Conservation (phyloP, 345 rosid species). For the Excoecaria cochinchinensis region DNA sequence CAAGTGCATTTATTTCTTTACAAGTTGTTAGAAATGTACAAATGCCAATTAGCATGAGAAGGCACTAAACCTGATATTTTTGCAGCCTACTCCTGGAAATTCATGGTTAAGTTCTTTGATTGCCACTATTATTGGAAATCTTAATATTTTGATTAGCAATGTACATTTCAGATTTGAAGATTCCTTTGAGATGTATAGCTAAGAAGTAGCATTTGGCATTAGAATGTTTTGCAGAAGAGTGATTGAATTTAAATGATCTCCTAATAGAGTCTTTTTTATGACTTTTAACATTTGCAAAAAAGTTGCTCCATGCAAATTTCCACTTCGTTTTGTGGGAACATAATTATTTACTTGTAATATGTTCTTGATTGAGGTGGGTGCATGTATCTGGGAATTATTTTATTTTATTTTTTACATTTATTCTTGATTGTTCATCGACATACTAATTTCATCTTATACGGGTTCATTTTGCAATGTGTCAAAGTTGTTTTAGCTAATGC, state of each 20-base stretch:
- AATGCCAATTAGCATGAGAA: not conserved
- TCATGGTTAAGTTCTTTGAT: conserved; percentile 96
- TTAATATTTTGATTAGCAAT: conserved; percentile 94
- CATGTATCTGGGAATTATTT: not conserved
- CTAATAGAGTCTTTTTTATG: not conserved
- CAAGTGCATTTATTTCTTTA: not conserved
- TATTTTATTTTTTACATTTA: not conserved
- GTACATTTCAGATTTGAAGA: conserved; percentile 98
- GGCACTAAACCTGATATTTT: conserved; percentile 26
- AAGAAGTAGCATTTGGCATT: conserved; percentile 3
- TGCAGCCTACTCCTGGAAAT: conserved; percentile 78
- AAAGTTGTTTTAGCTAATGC: conserved; percentile 26
- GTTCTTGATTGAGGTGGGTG: not conserved
- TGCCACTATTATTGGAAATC: conserved; percentile 92
- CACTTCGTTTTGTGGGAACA: not conserved
- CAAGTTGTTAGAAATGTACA: not conserved
- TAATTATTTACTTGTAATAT: not conserved
- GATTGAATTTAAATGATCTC: not conserved
- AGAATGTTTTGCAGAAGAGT: not conserved
- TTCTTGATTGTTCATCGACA: conserved; percentile 8
- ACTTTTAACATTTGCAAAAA: not conserved
- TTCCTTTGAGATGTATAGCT: conserved; percentile 30
- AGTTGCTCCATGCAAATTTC: not conserved
- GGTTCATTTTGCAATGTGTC: not conserved
- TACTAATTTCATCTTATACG: conserved; percentile 8